phyloP scores from a whole-genome alignment of 176 grass and related monocot genomes.

The Oryza australiensis region DNA sequence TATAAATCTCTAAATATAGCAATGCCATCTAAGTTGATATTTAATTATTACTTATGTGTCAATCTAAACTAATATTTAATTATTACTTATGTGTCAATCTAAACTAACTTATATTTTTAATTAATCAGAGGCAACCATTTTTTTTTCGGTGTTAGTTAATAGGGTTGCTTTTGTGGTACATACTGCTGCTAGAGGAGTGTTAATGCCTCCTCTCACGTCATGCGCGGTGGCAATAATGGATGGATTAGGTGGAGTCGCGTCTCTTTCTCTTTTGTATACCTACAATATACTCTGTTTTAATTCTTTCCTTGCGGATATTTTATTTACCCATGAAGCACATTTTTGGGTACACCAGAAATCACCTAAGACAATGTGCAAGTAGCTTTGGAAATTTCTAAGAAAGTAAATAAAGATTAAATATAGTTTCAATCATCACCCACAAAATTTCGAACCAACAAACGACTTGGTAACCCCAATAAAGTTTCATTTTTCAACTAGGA shows the following conservation, averaged over 20 bases:
- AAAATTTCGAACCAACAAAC: not conserved
- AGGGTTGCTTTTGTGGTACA: constrained; percentile 8
- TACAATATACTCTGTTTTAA: not conserved
- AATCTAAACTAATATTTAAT: not conserved
- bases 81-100: not conserved
- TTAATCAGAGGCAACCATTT: not conserved
- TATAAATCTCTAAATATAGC: no score
- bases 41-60: not conserved
- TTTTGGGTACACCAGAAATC: not conserved
- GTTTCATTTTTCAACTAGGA: not conserved
- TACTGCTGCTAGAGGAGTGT: not conserved
- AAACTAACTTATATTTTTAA: not conserved
- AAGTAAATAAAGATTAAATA: not conserved
- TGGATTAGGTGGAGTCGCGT: constrained; percentile 22
- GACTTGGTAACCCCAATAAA: not conserved
- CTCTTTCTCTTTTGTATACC: not conserved
- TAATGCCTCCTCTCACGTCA: not conserved
- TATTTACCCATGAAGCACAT: not conserved
- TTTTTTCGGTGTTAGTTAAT: constrained; percentile 25
- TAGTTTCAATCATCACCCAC: not conserved
- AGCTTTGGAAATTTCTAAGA: not conserved
- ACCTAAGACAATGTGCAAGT: not conserved
- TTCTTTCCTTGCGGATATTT: not conserved
- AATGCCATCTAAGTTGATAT: not conserved
- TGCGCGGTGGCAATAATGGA: constrained; percentile 21